A percentile compares a stretch with the other conserved stretches of the same genome.
phyloP scores from a whole-genome alignment of 176 grass and related monocot species.

The Lolium perenne region DNA sequence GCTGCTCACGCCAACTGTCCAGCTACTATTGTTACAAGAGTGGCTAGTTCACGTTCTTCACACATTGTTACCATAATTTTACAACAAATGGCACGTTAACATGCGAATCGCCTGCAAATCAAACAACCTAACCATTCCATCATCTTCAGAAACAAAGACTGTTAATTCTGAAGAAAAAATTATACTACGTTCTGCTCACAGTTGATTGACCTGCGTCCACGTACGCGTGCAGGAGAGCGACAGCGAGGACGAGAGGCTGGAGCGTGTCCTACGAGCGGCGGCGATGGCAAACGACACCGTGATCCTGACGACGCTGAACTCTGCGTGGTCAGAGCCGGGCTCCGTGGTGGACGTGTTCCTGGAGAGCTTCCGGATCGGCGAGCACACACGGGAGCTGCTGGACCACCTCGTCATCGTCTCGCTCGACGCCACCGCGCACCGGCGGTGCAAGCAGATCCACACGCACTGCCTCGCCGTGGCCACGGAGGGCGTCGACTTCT shows the following conservation, averaged over 20 bases:
- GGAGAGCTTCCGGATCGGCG: constrained; percentile 73
- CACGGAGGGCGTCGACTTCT: constrained; percentile 62
- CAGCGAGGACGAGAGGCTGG: constrained; percentile 48
- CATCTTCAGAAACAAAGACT: not conserved
- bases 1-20: not conserved
- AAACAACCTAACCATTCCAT: not conserved
- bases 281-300: constrained; percentile 70
- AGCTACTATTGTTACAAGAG: not conserved
- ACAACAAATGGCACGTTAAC: not conserved
- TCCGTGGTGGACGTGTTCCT: constrained; percentile 81
- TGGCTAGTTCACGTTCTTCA: not conserved
- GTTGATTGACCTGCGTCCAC: not conserved
- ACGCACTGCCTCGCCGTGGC: constrained; percentile 57
- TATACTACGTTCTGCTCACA: not conserved
- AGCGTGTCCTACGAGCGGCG: constrained; percentile 50
- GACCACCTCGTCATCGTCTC: constrained; percentile 75
- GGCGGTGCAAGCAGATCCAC: constrained; percentile 60
- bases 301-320: constrained; percentile 78
- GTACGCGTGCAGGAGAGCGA: constrained; percentile 47
- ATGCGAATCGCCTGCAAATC: not conserved
- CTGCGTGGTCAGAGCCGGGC: constrained; percentile 62
- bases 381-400: constrained; percentile 55
- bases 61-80: not conserved
- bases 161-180: not conserved
- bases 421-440: constrained; percentile 55